Conservation (phyloP, 2,329 filamentous ascomycete species). For the Aspergillus latus region DNA sequence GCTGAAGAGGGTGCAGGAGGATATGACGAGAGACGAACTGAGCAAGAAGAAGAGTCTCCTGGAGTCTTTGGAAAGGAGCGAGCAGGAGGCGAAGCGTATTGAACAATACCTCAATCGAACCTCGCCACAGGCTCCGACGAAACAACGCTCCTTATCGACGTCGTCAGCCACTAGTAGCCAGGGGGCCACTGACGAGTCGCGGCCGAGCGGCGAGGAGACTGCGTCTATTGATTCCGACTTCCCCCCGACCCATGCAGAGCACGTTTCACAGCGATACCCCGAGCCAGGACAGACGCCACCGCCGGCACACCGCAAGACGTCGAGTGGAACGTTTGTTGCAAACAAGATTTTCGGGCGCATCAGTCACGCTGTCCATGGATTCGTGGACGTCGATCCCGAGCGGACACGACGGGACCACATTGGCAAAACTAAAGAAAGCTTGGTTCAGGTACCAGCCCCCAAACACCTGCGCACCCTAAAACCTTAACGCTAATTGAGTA, state of each 20-base stretch:
- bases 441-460: constrained; percentile 55
- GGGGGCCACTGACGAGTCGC: constrained; percentile 43
- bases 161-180: constrained; percentile 49
- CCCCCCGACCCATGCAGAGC: constrained; percentile 80
- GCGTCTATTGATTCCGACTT: constrained; percentile 96
- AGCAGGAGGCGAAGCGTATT: constrained; percentile 87
- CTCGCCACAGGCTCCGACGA: constrained; percentile 42
- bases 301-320: constrained; percentile 71
- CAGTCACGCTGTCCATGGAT: constrained; percentile 91
- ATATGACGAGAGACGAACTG: constrained; percentile 93
- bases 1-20: constrained; percentile 91
- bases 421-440: constrained; percentile 88
- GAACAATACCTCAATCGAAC: constrained; percentile 81
- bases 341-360: constrained; percentile 92
- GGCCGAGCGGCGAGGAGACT: constrained; percentile 72
- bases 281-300: constrained; percentile 29
- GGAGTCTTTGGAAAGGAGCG: constrained; percentile 88
- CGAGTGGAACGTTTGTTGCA: constrained; percentile 87
- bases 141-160: constrained; percentile 64
- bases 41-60: constrained; percentile 80
- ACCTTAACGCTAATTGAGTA: constrained; percentile 19
- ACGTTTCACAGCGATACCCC: constrained; percentile 55
- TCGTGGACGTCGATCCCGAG: constrained; percentile 94
- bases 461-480: not conserved
- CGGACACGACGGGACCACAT: constrained; percentile 88